These are phyloP conservation scores for Cryptosporidium muris DNA, from an alignment of 169 alveolate genomes.

Conservation along the genomic window DNA sequence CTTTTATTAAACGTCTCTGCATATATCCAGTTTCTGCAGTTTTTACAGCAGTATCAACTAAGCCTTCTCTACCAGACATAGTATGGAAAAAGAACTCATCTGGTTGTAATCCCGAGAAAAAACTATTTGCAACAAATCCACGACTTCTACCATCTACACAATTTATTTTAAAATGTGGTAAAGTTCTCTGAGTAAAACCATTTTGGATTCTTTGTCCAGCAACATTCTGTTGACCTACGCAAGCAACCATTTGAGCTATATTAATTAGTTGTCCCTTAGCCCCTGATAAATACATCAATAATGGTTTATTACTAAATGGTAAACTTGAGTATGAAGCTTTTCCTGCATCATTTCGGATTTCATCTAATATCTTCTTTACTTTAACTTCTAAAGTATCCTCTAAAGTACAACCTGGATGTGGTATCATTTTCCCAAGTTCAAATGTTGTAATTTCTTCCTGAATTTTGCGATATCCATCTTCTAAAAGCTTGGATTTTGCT, in stretches of 20 bases:
- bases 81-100: constrained; percentile 99
- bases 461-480: constrained; percentile 87
- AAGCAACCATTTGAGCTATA: constrained; percentile 98
- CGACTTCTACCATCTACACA: constrained; percentile 93
- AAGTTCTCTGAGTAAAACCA: constrained; percentile 95
- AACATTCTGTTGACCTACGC: constrained; percentile 98
- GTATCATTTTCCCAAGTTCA: constrained; percentile 86
- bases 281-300: constrained; percentile 97
- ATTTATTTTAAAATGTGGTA: constrained; percentile 95
- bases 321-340: constrained; percentile 88
- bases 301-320: constrained; percentile 90
- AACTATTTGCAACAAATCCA: constrained; percentile 97
- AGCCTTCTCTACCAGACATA: constrained; percentile 99
- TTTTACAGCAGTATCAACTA: constrained; percentile 98
- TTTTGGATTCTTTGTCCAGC: constrained; percentile 93
- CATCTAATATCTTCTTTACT: constrained; percentile 89
- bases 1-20: constrained; percentile 97
- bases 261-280: constrained; percentile 98
- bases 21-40: constrained; percentile 99
- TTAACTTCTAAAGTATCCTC: constrained; percentile 94
- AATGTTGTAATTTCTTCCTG: constrained; percentile 85
- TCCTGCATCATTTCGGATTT: constrained; percentile 93
- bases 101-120: constrained; percentile 91
- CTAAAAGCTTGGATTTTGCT: constrained; percentile 78
- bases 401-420: constrained; percentile 95